phyloP scores from a whole-genome alignment of 441 rosid genomes.

The Omphalea diandra region DNA sequence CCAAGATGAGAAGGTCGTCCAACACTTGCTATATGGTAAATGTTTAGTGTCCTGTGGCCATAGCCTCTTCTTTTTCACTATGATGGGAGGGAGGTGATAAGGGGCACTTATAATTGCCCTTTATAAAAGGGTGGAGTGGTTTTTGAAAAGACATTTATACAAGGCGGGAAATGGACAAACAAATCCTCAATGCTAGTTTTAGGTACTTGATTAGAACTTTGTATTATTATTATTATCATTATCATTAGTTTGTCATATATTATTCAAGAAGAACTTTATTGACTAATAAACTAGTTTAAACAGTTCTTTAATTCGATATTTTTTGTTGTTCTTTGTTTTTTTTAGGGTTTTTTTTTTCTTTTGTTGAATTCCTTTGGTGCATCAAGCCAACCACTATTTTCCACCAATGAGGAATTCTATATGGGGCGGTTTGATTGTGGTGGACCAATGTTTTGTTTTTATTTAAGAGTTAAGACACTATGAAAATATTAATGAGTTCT shows the following conservation, averaged over 20 bases:
- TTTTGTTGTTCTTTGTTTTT: background rate
- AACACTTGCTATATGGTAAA: slow-evolving; percentile 24
- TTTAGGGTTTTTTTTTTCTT: slow-evolving; percentile 9
- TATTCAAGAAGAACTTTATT: background rate
- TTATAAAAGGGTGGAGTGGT: slow-evolving; percentile 2
- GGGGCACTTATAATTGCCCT: slow-evolving; percentile 19
- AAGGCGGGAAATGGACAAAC: slow-evolving; percentile 5
- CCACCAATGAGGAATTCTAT: slow-evolving; percentile 21
- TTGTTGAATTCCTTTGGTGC: slow-evolving; percentile 12
- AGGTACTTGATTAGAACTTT: slow-evolving; percentile 2
- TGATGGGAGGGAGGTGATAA: slow-evolving; percentile 13
- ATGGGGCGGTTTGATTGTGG: slow-evolving; percentile 38
- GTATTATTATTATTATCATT: too few relatives aligned
- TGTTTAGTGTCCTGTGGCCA: slow-evolving; percentile 21
- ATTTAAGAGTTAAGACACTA: background rate
- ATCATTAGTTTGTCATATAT: background rate
- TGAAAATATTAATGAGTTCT: background rate
- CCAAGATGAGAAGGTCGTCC: slow-evolving; percentile 9
- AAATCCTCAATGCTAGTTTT: slow-evolving; percentile 22
- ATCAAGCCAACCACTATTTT: slow-evolving; percentile 25
- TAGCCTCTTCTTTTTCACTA: slow-evolving; percentile 11
- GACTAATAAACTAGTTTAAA: background rate
- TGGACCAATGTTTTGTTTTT: background rate
- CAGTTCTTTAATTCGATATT: background rate
- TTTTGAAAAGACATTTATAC: slow-evolving; percentile 29